Evolutionary conservation across 495 filamentous ascomycete genomes (phyloP).

Genomic region (Trichoderma virens): DNA sequence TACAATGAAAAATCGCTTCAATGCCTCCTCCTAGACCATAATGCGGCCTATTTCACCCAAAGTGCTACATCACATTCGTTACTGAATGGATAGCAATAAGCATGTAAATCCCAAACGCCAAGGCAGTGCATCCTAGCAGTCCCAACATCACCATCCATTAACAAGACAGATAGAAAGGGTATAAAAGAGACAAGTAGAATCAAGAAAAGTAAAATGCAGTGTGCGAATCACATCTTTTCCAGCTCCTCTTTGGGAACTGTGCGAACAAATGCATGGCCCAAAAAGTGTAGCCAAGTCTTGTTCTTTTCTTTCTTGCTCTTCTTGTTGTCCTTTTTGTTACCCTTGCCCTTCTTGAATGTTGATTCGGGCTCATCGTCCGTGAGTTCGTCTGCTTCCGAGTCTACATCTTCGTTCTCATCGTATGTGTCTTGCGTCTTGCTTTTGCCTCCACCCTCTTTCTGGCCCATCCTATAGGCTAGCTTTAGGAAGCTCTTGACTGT

Average conservation of each 20-base stretch:
- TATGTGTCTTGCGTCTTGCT: conserved; percentile 15
- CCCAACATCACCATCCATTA: background rate
- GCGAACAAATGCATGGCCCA: conserved; percentile 72
- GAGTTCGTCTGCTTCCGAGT: conserved; percentile 11
- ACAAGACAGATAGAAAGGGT: background rate
- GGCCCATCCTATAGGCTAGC: conserved; percentile 70
- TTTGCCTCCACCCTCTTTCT: conserved; percentile 26
- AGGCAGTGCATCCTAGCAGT: background rate
- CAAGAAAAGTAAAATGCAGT: background rate
- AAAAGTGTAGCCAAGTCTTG: conserved; percentile 66
- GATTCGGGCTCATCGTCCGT: conserved; percentile 16
- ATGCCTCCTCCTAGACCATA: background rate
- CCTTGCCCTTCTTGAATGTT: conserved; percentile 19
- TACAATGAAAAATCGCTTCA: too few species aligned
- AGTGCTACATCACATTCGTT: too few species aligned
- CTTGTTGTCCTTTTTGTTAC: conserved; percentile 30
- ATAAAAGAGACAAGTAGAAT: background rate
- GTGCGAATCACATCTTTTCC: conserved; percentile 22
- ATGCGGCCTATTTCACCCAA: too few species aligned
- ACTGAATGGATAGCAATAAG: too few species aligned
- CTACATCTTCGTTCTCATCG: conserved; percentile 16
- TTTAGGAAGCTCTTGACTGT: conserved; percentile 75
- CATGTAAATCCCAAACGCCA: background rate
- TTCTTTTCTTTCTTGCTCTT: conserved; percentile 40
- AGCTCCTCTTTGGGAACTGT: conserved; percentile 56